phyloP scores from a whole-genome alignment of 441 rosid genomes.

The Jatropha multifida region DNA sequence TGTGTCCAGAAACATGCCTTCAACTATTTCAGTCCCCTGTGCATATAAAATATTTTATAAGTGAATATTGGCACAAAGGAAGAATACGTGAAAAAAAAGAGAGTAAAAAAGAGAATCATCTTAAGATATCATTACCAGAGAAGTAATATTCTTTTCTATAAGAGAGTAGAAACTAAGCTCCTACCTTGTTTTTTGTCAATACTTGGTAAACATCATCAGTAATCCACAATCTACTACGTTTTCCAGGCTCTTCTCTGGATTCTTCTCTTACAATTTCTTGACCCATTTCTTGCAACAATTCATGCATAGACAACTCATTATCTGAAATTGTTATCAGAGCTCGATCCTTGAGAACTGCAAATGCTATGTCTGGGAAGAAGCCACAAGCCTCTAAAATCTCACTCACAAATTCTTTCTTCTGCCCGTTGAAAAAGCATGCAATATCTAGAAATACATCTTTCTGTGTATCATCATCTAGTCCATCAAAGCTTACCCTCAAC shows the following conservation, averaged over 20 bases:
- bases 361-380: constrained; percentile 16
- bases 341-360: constrained; percentile 16
- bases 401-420: not conserved
- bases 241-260: constrained; percentile 28
- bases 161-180: not conserved
- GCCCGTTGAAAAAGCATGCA: constrained; percentile 25
- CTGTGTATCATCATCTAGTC: constrained; percentile 8
- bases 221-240: constrained; percentile 44
- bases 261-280: constrained; percentile 35
- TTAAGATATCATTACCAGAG: not conserved
- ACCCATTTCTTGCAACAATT: constrained; percentile 47
- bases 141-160: too few species aligned
- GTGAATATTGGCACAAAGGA: not conserved
- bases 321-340: constrained; percentile 12
- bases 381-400: constrained; percentile 12
- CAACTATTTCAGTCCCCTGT: constrained; percentile 14
- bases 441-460: constrained; percentile 24
- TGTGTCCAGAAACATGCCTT: constrained; percentile 1
- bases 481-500: constrained; percentile 9
- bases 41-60: not conserved
- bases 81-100: not conserved
- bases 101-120: not conserved
- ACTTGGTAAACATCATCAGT: constrained; percentile 14
- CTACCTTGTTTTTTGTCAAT: constrained; percentile 22
- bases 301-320: constrained; percentile 8